Percentiles rank a stretch among this genome's conserved stretches.
Evolutionary conservation across 2,329 filamentous ascomycete species (phyloP).

Genomic region (Setomelanomma holmii): DNA sequence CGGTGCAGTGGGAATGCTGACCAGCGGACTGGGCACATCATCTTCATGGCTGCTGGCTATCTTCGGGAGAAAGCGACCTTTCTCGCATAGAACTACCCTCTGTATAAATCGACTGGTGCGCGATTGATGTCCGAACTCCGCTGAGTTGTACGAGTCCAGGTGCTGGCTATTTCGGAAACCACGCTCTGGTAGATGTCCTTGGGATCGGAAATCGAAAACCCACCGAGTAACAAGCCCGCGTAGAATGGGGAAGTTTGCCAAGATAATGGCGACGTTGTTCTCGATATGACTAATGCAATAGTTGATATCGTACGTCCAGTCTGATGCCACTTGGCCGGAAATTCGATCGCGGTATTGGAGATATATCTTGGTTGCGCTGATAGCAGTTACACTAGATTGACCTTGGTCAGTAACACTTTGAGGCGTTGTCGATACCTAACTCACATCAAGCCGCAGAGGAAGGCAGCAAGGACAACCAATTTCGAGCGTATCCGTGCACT

Average conservation of each 20-base stretch:
- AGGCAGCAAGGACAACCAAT: constrained; percentile 46
- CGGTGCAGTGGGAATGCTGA: background rate
- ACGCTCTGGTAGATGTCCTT: constrained; percentile 36
- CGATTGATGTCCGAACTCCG: constrained; percentile 30
- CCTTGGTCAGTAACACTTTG: background rate
- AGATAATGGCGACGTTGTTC: constrained; percentile 51
- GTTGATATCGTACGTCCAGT: constrained; percentile 52
- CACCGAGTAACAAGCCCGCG: constrained; percentile 50
- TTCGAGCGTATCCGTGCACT: constrained; percentile 47
- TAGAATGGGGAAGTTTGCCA: constrained; percentile 49
- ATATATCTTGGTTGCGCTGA: constrained; percentile 50
- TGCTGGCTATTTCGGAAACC: constrained; percentile 35
- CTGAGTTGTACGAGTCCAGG: constrained; percentile 35
- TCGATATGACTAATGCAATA: constrained; percentile 51
- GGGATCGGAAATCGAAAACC: constrained; percentile 46
- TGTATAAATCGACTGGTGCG: constrained; percentile 4
- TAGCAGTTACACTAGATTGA: constrained; percentile 36
- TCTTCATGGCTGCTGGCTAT: background rate
- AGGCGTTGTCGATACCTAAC: background rate
- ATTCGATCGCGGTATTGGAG: constrained; percentile 50
- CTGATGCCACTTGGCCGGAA: constrained; percentile 39
- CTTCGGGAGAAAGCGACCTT: background rate
- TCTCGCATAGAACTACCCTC: background rate
- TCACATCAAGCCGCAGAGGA: constrained; percentile 47
- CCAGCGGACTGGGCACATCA: background rate